Evolutionary conservation across 176 grass and related monocot genomes (phyloP).

Genomic region (Rhipidocladum racemiflorum): DNA sequence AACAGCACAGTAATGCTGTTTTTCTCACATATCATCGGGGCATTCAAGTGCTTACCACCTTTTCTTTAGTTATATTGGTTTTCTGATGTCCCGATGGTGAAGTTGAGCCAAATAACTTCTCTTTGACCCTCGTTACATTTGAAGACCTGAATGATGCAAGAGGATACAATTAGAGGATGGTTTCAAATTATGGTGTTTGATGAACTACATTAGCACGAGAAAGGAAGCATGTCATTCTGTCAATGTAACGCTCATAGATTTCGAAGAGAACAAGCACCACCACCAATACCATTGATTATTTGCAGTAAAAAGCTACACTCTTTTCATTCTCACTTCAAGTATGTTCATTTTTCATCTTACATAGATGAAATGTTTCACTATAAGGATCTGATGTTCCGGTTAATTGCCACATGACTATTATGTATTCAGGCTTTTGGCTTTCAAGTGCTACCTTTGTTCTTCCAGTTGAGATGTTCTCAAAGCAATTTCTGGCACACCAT

Average conservation of each 20-base stretch:
- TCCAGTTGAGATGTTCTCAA: conserved; percentile 3
- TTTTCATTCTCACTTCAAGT: background rate
- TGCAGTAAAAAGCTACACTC: background rate
- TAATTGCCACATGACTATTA: background rate
- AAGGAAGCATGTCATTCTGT: background rate
- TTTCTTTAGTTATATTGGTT: conserved; percentile 34
- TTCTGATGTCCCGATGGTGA: conserved; percentile 21
- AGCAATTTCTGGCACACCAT: background rate
- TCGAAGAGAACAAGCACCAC: background rate
- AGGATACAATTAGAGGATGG: conserved; percentile 1
- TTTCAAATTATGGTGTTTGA: background rate
- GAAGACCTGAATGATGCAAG: conserved; percentile 41
- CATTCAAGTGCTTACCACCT: conserved; percentile 25
- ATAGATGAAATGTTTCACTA: background rate
- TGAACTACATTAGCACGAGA: background rate
- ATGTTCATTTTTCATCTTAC: background rate
- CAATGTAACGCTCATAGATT: background rate
- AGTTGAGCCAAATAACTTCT: conserved; percentile 35
- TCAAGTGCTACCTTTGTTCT: conserved; percentile 34
- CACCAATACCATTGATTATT: background rate
- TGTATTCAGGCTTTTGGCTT: background rate
- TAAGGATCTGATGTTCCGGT: background rate
- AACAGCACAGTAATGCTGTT: background rate
- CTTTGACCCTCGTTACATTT: conserved; percentile 44
- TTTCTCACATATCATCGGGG: background rate